These are phyloP conservation scores for Metschnikowia similis DNA, from an alignment of 805 yeast species.

Conservation along the genomic window DNA sequence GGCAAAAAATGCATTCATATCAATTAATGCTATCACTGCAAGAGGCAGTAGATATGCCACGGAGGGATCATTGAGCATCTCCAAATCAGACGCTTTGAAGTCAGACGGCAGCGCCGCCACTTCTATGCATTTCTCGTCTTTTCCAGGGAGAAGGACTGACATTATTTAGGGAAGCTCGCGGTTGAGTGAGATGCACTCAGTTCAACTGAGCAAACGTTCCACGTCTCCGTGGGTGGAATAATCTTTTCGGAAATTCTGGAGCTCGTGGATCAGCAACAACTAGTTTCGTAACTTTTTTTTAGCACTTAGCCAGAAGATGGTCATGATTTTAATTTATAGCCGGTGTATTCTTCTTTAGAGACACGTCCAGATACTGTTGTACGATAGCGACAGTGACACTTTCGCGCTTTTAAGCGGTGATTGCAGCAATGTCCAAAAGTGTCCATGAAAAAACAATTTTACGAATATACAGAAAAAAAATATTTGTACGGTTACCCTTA, in stretches of 20 bases:
- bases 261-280: not conserved
- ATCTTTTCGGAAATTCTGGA: not conserved
- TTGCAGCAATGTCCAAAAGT: not conserved
- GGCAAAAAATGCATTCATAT: constrained; percentile 93
- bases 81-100: constrained; percentile 33
- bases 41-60: constrained; percentile 62
- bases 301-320: not conserved
- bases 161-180: not conserved
- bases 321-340: not conserved
- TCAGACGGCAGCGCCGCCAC: constrained; percentile 2
- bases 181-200: not conserved
- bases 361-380: no score
- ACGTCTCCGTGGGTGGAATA: not conserved
- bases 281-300: not conserved
- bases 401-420: not conserved
- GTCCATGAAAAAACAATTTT: not conserved
- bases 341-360: not conserved
- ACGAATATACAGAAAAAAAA: no score
- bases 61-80: constrained; percentile 41
- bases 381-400: no score
- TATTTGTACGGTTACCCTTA: no score
- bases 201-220: not conserved
- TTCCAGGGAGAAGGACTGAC: constrained; percentile 5
- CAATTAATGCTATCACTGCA: constrained; percentile 79
- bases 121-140: not conserved